Base-by-base conservation (phyloP, 495 filamentous ascomycete genomes). In the Tricharina praecox region DNA sequence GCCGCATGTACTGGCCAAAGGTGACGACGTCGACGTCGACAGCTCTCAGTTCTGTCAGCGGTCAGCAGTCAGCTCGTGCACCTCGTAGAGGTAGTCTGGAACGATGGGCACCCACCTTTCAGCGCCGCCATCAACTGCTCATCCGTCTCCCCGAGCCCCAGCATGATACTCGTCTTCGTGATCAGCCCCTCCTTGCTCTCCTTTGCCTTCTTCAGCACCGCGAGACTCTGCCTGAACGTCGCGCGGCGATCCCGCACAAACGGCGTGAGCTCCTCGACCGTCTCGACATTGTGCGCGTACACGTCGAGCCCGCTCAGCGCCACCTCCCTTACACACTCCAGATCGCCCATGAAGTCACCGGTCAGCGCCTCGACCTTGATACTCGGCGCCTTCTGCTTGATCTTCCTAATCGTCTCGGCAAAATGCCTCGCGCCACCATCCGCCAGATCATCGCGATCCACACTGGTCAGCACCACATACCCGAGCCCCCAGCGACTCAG, bases 1-100 rank as follows among this genome's bases (percentile, higher is more conserved):
- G 90, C 3, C 86, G 81, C 90, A 97, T 97, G 69, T 97, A 97
- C 70, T 97, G 90, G 2, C 92, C 90, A 50, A 97, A 96, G 0
- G 90, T 97, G 30, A 97, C 85, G 10, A 97, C 84, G 50, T 97
- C 90, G 20, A 94, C 86, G 50, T 82, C 69, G 30, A 76, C 67
- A 46, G 75, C 76, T 19, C 90, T 75, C 23, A 95, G 70, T 59
- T 93, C 81, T 71, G 37, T 2, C 34, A 26, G 3, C 4, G 4
- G 33, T 42, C 50, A 62, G 59, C 43, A 53, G 25, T 24, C 37
- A 40, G 20, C 20, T 37, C 35, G 37, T 0, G 5, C 24, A 16
- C 11, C 15, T 32, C 19, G 5, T 25, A 8, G n/a, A 18, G 2
- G 7, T n/a, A 15, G 24, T 35, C n/a, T n/a, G n/a, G n/a, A n/a